These are phyloP conservation scores for Quercus suber DNA, from an alignment of 306 rosid genomes.

Conservation along the genomic window DNA sequence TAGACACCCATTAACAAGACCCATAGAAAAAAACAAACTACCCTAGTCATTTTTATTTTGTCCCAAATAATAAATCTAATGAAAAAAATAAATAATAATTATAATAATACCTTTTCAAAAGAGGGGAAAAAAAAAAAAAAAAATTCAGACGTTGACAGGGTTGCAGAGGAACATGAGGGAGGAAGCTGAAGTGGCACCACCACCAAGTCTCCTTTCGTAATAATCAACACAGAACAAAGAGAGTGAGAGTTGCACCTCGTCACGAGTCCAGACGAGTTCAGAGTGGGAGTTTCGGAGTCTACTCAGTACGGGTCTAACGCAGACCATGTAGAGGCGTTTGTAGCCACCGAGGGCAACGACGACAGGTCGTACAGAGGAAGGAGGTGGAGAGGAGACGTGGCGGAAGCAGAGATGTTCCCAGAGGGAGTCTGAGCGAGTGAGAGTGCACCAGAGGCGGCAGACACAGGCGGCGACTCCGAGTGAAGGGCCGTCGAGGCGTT, in stretches of 20 bases:
- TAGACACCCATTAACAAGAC: no score
- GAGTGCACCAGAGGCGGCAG: slow-evolving; percentile 81
- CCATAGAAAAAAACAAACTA: no score
- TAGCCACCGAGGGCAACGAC: slow-evolving; percentile 90
- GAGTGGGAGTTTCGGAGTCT: slow-evolving; percentile 67
- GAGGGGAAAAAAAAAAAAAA: no score
- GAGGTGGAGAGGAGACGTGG: slow-evolving; percentile 56
- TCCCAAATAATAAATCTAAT: neutral
- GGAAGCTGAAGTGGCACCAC: slow-evolving; percentile 42
- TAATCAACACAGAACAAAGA: slow-evolving; percentile 76
- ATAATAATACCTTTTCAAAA: neutral
- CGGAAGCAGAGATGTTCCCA: slow-evolving; percentile 94
- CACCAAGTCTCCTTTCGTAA: slow-evolving; percentile 48
- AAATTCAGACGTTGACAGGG: slow-evolving; percentile 42
- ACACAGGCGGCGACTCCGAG: slow-evolving; percentile 83
- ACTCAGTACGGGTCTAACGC: slow-evolving; percentile 75
- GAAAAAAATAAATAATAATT: neutral
- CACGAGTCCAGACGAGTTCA: slow-evolving; percentile 62
- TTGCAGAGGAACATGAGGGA: slow-evolving; percentile 62
- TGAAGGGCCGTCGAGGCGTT: slow-evolving; percentile 87
- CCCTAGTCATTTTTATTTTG: no score
- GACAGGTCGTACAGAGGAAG: slow-evolving; percentile 44
- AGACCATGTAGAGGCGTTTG: slow-evolving; percentile 77
- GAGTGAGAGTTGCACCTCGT: slow-evolving; percentile 80
- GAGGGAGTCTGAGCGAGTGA: slow-evolving; percentile 65